Base-by-base conservation (phyloP, 2,329 filamentous ascomycete species). In the Aspergillus cejpii region DNA sequence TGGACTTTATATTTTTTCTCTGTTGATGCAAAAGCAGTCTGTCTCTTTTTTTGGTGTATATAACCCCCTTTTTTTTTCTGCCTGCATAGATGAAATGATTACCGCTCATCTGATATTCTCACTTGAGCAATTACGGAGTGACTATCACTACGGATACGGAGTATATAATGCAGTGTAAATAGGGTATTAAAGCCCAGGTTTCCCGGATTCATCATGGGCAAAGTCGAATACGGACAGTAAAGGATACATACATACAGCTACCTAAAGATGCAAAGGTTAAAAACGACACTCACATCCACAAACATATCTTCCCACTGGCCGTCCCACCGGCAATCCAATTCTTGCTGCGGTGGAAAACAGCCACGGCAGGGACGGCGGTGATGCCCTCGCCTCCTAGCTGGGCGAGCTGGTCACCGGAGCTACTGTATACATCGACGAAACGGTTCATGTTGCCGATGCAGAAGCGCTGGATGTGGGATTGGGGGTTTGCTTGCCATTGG, bases 381-480 rank as follows among this genome's bases (percentile, higher is more conserved):
- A 98, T 94, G 10, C 85, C 87, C 0, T 94, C 88, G 0, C 89
- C 88, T 1, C 84, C 88, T 3, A 98, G 70, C 65, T 97, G 91
- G 0, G 87, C 91, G 3, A 97, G 69, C 64, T 97, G 91, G 58
- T 88, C 83, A 0, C 92, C 92, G 39, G 85, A 79, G 0, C 81
- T 77, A 0, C 84, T 85, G 63, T 85, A 98, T 0, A 98, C 78
- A 60, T 98, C 92, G 1, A 97, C 87, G 57, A 96, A 97, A 1
- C 92, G 81, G 62, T 94, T 95, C 92, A 97, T 97, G 56, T 97
- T 98, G 1, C 87, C 92, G 45, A 98, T 91, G 19, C 81, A 86
- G 57, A 98, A 89, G 49, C 91, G 88, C 51, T 94, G 84, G 4
- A 94, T 81, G 6, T 83, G 83, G 47, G 92, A 87, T 26, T 76